phyloP scores from a whole-genome alignment of 495 filamentous ascomycete genomes.

The Physcia stellaris region DNA sequence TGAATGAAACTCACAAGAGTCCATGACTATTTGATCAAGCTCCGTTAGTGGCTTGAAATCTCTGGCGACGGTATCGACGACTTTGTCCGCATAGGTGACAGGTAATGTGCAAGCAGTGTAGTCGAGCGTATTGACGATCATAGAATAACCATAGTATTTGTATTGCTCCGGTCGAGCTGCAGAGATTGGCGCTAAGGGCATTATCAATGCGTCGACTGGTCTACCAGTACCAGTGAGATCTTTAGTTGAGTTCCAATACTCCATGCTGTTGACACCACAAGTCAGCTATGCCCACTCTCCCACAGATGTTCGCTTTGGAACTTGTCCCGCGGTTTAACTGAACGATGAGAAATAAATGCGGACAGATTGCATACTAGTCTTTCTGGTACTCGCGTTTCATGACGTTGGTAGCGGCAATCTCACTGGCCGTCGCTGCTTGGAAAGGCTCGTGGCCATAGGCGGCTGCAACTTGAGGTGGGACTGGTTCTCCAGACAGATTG shows the following conservation, averaged over 20 bases:
- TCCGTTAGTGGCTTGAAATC: conserved; percentile 26
- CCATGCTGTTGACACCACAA: conserved; percentile 25
- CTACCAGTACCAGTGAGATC: conserved; percentile 37
- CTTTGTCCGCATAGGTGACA: conserved; percentile 41
- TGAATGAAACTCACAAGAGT: conserved; percentile 38
- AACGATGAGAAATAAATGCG: conserved; percentile 16
- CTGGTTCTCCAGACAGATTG: conserved; percentile 29
- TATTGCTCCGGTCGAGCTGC: conserved; percentile 9
- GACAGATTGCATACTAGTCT: conserved; percentile 33
- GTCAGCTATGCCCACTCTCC: too few relatives aligned
- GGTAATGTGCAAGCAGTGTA: conserved; percentile 44
- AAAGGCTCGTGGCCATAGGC: conserved; percentile 29
- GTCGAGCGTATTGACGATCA: conserved; percentile 42
- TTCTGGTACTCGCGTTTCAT: conserved; percentile 46
- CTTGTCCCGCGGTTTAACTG: conserved; percentile 11
- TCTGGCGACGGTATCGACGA: conserved; percentile 31
- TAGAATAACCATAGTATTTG: conserved; percentile 32
- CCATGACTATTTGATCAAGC: conserved; percentile 27
- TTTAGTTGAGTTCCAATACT: conserved; percentile 54
- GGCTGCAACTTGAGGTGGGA: conserved; percentile 21
- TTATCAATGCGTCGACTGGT: conserved; percentile 39
- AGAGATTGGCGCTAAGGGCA: conserved; percentile 16
- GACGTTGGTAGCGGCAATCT: conserved; percentile 42
- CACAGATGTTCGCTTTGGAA: conserved; percentile 6
- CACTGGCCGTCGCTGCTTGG: conserved; percentile 27